phyloP scores from a whole-genome alignment of 1,284 basidiomycete species.

The Trametes versicolor region DNA sequence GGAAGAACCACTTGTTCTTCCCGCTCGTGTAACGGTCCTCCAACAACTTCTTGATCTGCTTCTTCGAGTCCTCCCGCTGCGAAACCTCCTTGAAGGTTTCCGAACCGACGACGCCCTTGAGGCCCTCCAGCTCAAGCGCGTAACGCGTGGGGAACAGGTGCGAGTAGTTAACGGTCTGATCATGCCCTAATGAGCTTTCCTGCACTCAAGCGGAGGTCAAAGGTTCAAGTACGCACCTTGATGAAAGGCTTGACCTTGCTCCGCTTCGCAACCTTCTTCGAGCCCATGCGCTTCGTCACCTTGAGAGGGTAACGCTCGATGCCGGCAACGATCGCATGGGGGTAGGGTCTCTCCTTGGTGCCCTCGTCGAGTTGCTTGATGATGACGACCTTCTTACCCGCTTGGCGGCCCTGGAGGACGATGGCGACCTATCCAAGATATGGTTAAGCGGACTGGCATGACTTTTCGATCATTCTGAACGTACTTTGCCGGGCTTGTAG shows the following conservation, averaged over 20 bases:
- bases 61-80: constrained; percentile 93
- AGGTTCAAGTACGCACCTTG: constrained; percentile 74
- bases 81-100: constrained; percentile 97
- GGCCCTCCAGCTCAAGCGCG: constrained; percentile 90
- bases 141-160: constrained; percentile 99
- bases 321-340: constrained; percentile 96
- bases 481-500: constrained; percentile 98
- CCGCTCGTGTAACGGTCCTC: constrained; percentile 93
- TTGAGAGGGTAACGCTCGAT: constrained; percentile 97
- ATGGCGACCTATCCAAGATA: constrained; percentile 78
- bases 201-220: not conserved
- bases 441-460: constrained; percentile 16
- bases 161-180: constrained; percentile 91
- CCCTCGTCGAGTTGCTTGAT: constrained; percentile 92
- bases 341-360: constrained; percentile 90
- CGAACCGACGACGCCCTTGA: constrained; percentile 84
- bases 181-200: not conserved
- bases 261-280: constrained; percentile 90
- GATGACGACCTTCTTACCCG: constrained; percentile 92
- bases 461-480: constrained; percentile 5
- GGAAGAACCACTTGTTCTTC: constrained; percentile 98
- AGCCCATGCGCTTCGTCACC: constrained; percentile 96
- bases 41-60: constrained; percentile 93
- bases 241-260: constrained; percentile 99
- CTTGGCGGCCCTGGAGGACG: constrained; percentile 96